phyloP scores from a whole-genome alignment of 345 rosid species.

The Boechera stricta region DNA sequence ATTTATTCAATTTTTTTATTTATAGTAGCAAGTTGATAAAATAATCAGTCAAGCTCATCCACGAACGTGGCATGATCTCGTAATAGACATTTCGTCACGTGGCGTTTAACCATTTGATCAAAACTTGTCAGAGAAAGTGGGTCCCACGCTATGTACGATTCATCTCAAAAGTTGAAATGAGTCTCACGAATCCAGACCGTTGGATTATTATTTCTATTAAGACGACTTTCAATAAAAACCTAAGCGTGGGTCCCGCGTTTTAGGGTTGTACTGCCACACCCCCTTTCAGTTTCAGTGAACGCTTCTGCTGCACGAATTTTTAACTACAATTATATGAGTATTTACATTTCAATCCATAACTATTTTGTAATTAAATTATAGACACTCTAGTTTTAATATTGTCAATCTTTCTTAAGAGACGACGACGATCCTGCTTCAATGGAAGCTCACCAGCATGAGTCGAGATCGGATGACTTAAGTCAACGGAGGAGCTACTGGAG shows the following conservation, averaged over 20 bases:
- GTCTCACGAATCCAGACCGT: constrained; percentile 44
- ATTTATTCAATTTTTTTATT: too few relatives aligned
- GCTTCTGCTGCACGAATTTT: constrained; percentile 33
- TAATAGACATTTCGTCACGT: constrained; percentile 40
- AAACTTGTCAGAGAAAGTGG: constrained; percentile 42
- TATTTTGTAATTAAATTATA: background rate
- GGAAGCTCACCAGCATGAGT: constrained; percentile 35
- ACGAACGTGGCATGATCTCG: constrained; percentile 46
- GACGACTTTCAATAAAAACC: constrained; percentile 32
- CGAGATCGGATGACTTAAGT: constrained; percentile 9
- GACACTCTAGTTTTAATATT: background rate
- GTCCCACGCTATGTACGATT: constrained; percentile 34
- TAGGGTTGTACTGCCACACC: constrained; percentile 38
- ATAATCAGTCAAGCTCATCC: constrained; percentile 28
- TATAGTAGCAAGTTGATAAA: background rate
- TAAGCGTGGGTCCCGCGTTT: constrained; percentile 34
- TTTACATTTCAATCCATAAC: constrained; percentile 30
- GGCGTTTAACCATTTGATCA: constrained; percentile 41
- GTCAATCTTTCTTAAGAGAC: background rate
- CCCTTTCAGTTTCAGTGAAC: constrained; percentile 34
- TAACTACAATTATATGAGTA: constrained; percentile 1
- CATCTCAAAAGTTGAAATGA: constrained; percentile 46
- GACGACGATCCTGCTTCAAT: constrained; percentile 18
- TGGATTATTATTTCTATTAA: constrained; percentile 18
- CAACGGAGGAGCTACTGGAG: constrained; percentile 70